phyloP scores from a whole-genome alignment of 2,329 filamentous ascomycete genomes.

The Claviceps citrina region DNA sequence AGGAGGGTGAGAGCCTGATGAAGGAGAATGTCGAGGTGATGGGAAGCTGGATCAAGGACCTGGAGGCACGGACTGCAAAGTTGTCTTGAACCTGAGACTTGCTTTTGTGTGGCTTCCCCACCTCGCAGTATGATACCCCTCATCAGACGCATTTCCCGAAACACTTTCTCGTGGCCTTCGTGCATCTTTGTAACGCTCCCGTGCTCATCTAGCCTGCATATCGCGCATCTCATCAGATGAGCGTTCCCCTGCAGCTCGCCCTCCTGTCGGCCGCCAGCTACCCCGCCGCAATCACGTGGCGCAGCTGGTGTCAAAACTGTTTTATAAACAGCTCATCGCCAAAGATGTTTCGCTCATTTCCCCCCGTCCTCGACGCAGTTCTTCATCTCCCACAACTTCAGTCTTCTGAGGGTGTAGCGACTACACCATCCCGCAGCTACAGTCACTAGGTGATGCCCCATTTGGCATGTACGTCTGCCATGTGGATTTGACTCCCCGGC shows the following conservation, averaged over 20 bases:
- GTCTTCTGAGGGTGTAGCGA: no score
- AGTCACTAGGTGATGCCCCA: neutral
- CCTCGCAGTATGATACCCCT: conserved; percentile 8
- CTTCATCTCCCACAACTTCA: neutral
- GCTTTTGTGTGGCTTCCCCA: conserved; percentile 1
- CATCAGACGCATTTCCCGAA: neutral
- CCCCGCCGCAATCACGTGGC: conserved; percentile 1
- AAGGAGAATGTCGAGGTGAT: conserved; percentile 71
- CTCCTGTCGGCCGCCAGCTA: neutral
- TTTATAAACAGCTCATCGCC: no score
- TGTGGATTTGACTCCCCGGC: conserved; percentile 2
- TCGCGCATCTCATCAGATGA: no score
- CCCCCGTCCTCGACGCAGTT: neutral
- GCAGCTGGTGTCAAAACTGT: no score
- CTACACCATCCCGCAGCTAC: no score
- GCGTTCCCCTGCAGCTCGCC: no score
- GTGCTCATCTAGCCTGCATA: neutral
- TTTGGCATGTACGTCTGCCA: conserved; percentile 6
- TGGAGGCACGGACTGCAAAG: conserved; percentile 61
- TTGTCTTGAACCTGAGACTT: conserved; percentile 22
- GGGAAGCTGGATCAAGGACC: conserved; percentile 72
- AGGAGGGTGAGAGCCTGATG: conserved; percentile 53
- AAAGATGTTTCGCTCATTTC: no score
- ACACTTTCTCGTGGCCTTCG: no score
- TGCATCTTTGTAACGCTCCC: no score